phyloP scores from a whole-genome alignment of 331 rosid species.

The Telfairia occidentalis region DNA sequence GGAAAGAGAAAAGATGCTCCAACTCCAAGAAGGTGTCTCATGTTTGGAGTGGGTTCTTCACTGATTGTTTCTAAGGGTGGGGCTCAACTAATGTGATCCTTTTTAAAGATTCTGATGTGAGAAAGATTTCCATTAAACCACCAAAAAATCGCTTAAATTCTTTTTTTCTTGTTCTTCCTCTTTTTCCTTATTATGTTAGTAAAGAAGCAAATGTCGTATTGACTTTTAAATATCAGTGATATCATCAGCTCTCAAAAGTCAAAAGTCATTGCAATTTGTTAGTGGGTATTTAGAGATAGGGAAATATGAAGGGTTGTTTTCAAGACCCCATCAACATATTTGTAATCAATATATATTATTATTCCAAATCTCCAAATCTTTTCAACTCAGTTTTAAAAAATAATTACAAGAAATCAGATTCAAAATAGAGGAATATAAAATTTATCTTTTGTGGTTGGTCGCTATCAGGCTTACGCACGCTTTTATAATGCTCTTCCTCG shows the following conservation, averaged over 20 bases:
- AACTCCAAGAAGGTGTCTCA: neutral
- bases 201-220: neutral
- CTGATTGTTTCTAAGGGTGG: neutral
- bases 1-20: neutral
- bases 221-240: neutral
- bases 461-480: too few species aligned
- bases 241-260: neutral
- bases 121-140: neutral
- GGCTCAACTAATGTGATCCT: neutral
- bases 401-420: too few species aligned
- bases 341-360: constrained; percentile 16
- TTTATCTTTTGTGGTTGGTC: too few species aligned
- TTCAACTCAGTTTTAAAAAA: neutral
- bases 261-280: neutral
- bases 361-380: constrained; percentile 12
- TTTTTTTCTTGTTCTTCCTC: neutral
- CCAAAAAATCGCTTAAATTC: neutral
- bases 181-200: neutral
- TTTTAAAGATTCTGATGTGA: neutral
- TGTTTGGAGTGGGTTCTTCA: neutral
- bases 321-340: constrained; percentile 19
- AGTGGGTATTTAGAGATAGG: neutral
- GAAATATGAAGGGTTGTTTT: constrained; percentile 18
- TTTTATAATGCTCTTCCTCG: too few species aligned
- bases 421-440: too few species aligned